These are phyloP conservation scores for Nymphaea colorata DNA, from an alignment of 164 flowering plant species.

Conservation along the genomic window DNA sequence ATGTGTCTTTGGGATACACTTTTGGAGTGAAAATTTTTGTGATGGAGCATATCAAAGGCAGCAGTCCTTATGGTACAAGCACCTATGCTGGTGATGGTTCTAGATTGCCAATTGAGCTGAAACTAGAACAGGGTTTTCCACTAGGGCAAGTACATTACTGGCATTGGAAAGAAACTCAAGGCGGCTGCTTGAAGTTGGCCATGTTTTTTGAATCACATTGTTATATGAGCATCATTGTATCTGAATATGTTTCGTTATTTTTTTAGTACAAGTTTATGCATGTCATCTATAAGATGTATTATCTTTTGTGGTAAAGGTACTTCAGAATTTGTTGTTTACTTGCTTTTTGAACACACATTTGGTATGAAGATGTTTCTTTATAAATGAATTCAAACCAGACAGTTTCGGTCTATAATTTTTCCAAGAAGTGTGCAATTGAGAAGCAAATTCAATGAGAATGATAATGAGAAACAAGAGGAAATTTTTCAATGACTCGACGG, in stretches of 20 bases:
- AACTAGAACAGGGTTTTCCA: conserved; percentile 56
- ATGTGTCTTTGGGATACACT: conserved; percentile 63
- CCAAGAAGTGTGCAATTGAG: no score
- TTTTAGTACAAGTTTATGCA: no score
- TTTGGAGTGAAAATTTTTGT: conserved; percentile 68
- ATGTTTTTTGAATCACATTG: no score
- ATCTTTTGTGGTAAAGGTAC: no score
- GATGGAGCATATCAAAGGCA: conserved; percentile 52
- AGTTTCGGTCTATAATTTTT: no score
- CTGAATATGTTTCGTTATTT: neutral
- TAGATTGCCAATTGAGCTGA: conserved; percentile 39
- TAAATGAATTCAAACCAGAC: no score
- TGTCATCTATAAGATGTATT: neutral
- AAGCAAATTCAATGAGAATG: no score
- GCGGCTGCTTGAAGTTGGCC: neutral
- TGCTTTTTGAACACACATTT: no score
- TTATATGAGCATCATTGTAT: neutral
- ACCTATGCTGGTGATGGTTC: conserved; percentile 76
- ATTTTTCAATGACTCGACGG: no score
- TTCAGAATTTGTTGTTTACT: neutral
- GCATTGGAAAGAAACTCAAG: conserved; percentile 12
- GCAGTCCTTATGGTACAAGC: conserved; percentile 72
- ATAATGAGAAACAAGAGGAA: no score
- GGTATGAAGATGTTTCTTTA: no score
- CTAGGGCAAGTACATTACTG: conserved; percentile 64